Conservation (phyloP, 306 rosid species). For the Datisca glomerata region DNA sequence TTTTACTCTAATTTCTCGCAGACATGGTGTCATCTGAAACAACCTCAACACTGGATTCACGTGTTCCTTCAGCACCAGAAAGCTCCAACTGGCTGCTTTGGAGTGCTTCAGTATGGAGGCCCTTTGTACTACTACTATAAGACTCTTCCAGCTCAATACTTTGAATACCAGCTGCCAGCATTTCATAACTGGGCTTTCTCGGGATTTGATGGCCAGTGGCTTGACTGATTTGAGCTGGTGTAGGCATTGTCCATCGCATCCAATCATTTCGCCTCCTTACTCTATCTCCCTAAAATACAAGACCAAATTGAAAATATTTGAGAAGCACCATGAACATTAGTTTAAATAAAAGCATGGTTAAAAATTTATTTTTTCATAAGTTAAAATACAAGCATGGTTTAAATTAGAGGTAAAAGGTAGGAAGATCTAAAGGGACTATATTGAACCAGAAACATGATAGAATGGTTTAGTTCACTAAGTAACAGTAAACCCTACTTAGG, state of each 20-base stretch:
- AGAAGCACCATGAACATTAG: not conserved
- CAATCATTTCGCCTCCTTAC: conserved; percentile 65
- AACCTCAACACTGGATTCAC: conserved; percentile 24
- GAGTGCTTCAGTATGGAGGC: conserved; percentile 12
- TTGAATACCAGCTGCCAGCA: conserved; percentile 33
- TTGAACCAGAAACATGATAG: too few relatives aligned
- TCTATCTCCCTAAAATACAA: conserved; percentile 49
- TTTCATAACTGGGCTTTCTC: conserved; percentile 27
- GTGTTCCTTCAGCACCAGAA: conserved; percentile 20
- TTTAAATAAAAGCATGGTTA: not conserved
- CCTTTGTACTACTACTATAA: conserved; percentile 11
- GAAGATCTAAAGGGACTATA: too few relatives aligned
- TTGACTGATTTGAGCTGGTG: conserved; percentile 26
- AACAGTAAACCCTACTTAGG: too few relatives aligned
- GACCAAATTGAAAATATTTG: not conserved
- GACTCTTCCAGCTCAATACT: conserved; percentile 30
- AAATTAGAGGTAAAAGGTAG: too few relatives aligned
- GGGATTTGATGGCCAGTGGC: conserved; percentile 19
- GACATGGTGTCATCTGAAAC: conserved; percentile 30
- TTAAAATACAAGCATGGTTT: too few relatives aligned
- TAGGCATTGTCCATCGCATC: conserved; percentile 55
- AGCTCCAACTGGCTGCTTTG: conserved; percentile 23
- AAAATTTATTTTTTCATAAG: not conserved
- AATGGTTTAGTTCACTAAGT: too few relatives aligned
- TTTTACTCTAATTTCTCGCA: conserved; percentile 37